Base-by-base conservation (phyloP, 2,329 filamentous ascomycete genomes). In the Colletotrichum cordylinicola region DNA sequence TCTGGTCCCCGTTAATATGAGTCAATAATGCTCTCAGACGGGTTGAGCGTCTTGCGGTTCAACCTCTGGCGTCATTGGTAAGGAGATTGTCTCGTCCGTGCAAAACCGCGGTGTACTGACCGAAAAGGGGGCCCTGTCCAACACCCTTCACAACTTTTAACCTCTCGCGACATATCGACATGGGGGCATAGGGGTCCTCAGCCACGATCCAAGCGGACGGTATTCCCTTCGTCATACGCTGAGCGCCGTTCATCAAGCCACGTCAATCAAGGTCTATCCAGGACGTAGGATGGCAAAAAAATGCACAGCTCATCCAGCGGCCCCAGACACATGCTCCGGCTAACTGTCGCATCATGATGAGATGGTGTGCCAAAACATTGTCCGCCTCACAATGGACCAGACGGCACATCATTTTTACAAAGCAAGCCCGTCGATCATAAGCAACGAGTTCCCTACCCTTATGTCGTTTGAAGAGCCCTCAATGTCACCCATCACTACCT, bases 181-280 rank as follows among this genome's bases (percentile, higher is more conserved):
- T 61, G 61, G 73, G 31, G 66, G 64, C 64, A 68, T 52, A 73
- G 64, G 70, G 70, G 70, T 73, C 70, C 70, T 75, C 64, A 64
- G 70, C 73, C 73, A 75, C 70, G 67, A 75, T 60, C 73, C 73
- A 65, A 69, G 73, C 58, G 64, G 70, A 68, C 29, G 73, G 70
- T 21, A 68, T 64, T 61, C 37, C 18, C 31, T 18, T 52, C 68
- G 55, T 72, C 69, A 58, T 68, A 52, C 33, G 39, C 6, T 15
- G n/a, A n/a, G 16, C 21, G 31, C 35, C 21, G 43, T 56, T 72
- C 73, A 58, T 60, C 61, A 48, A 67, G 69, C 56, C 64, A 43
- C 33, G 33, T 48, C n/a, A 18, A 9, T 39, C 73, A 65, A 68
- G 58, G 58, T 60, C 56, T 43, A 58, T 58, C 62, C 39, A 67